These are phyloP conservation scores for Mycena crocata DNA, from an alignment of 768 basidiomycete genomes.

Conservation along the genomic window DNA sequence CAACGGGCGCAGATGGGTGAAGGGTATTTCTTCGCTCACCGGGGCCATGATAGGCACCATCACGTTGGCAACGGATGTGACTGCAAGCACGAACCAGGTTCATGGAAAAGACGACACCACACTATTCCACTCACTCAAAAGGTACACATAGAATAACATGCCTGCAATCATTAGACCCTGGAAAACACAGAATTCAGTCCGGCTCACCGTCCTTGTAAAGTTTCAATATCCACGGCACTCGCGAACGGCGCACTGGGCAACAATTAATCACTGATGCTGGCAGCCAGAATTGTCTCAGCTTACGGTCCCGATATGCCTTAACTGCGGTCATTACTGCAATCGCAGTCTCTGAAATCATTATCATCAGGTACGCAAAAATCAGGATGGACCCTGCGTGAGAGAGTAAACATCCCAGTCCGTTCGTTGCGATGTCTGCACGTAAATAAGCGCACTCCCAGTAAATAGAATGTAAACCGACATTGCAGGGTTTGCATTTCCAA, in stretches of 20 bases:
- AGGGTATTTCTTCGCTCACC: constrained; percentile 40
- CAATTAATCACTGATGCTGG: constrained; percentile 5
- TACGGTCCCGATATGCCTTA: constrained; percentile 52
- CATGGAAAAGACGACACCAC: neutral
- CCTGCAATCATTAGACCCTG: constrained; percentile 37
- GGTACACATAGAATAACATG: constrained; percentile 53
- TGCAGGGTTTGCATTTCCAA: constrained; percentile 48
- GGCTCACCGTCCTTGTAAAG: constrained; percentile 54
- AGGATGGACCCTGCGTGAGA: constrained; percentile 49
- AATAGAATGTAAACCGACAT: constrained; percentile 40
- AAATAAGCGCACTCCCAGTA: constrained; percentile 1
- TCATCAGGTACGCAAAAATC: constrained; percentile 50
- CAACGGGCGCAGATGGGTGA: neutral
- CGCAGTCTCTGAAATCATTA: constrained; percentile 54
- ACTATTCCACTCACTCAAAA: constrained; percentile 44
- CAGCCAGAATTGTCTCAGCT: constrained; percentile 28
- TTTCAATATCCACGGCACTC: constrained; percentile 49
- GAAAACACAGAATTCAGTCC: neutral
- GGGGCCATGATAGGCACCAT: constrained; percentile 51
- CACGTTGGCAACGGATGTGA: constrained; percentile 53
- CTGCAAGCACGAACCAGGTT: constrained; percentile 36
- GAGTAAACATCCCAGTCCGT: constrained; percentile 46
- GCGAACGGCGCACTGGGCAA: constrained; percentile 47
- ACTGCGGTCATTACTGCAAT: constrained; percentile 52
- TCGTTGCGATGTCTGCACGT: constrained; percentile 35